phyloP scores from a whole-genome alignment of 2,329 filamentous ascomycete genomes.

The Xylariaceae sp. region DNA sequence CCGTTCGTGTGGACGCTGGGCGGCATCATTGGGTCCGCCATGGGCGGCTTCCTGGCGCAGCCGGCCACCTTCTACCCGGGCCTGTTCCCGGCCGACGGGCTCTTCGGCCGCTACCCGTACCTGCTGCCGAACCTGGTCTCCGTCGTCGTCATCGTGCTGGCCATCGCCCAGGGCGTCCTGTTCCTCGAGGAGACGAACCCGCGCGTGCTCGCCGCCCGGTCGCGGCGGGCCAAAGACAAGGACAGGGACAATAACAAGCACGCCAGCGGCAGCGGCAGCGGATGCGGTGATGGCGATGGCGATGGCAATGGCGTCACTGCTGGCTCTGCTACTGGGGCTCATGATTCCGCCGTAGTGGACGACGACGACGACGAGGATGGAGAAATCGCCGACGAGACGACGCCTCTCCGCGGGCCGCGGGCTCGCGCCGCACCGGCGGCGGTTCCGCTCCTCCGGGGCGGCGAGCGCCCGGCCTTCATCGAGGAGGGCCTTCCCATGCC shows the following conservation, averaged over 20 bases:
- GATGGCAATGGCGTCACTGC: too few relatives aligned
- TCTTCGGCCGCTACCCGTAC: conserved; percentile 59
- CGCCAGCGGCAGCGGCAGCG: conserved; percentile 15
- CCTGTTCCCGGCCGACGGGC: conserved; percentile 29
- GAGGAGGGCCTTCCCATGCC: conserved; percentile 28
- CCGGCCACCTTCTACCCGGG: conserved; percentile 27
- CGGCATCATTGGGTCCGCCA: conserved; percentile 29
- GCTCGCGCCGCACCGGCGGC: conserved; percentile 2
- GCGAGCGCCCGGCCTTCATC: conserved; percentile 21
- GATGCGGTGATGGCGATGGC: too few relatives aligned
- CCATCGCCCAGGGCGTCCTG: conserved; percentile 53
- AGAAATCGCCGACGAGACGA: conserved; percentile 19
- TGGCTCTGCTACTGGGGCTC: too few relatives aligned
- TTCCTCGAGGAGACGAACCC: conserved; percentile 46
- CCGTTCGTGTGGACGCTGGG: conserved; percentile 31
- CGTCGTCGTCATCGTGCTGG: conserved; percentile 51
- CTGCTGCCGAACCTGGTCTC: conserved; percentile 62
- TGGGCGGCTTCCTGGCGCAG: conserved; percentile 30
- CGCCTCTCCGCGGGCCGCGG: conserved; percentile 14
- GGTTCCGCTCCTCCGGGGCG: conserved; percentile 3
- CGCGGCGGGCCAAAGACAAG: conserved; percentile 1
- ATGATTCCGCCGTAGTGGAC: conserved; percentile 14
- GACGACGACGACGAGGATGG: conserved; percentile 21
- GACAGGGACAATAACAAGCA: conserved; percentile 3
- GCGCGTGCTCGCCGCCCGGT: conserved; percentile 11